phyloP scores from a whole-genome alignment of 768 basidiomycete species.

The Tylopilus subfusipes region DNA sequence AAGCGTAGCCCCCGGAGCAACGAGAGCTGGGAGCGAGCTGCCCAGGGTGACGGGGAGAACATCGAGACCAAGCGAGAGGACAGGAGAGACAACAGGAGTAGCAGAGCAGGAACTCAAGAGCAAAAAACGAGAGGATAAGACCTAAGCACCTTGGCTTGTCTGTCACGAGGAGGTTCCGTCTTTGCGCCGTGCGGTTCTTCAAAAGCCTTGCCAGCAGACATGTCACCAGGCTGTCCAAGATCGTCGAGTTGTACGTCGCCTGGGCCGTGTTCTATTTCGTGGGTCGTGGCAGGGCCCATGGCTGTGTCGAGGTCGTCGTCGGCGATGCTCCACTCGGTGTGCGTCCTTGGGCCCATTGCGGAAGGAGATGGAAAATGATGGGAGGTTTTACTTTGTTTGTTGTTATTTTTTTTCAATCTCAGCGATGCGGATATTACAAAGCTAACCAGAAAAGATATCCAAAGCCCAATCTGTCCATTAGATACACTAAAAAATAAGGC shows the following conservation, averaged over 20 bases:
- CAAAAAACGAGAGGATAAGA: conserved; percentile 44
- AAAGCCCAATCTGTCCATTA: background rate
- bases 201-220: conserved; percentile 13
- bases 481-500: background rate
- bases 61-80: conserved; percentile 19
- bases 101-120: conserved; percentile 24
- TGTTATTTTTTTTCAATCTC: conserved; percentile 5
- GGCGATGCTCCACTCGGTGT: conserved; percentile 44
- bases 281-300: conserved; percentile 46
- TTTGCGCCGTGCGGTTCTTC: conserved; percentile 47
- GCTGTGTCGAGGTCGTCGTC: conserved; percentile 44
- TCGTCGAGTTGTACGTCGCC: conserved; percentile 39
- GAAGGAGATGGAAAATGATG: background rate
- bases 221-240: conserved; percentile 16
- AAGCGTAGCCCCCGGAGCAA: conserved; percentile 19
- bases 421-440: conserved; percentile 6
- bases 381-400: background rate
- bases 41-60: conserved; percentile 13
- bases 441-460: background rate
- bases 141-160: conserved; percentile 87
- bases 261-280: conserved; percentile 43
- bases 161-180: conserved; percentile 56
- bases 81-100: conserved; percentile 15
- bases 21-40: conserved; percentile 14
- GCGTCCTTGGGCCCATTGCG: conserved; percentile 25